Evolutionary conservation across 1,139 yeast species (phyloP), one percentile per base, ranked within the genome.

Genomic region (Blastobotrys proliferans): DNA sequence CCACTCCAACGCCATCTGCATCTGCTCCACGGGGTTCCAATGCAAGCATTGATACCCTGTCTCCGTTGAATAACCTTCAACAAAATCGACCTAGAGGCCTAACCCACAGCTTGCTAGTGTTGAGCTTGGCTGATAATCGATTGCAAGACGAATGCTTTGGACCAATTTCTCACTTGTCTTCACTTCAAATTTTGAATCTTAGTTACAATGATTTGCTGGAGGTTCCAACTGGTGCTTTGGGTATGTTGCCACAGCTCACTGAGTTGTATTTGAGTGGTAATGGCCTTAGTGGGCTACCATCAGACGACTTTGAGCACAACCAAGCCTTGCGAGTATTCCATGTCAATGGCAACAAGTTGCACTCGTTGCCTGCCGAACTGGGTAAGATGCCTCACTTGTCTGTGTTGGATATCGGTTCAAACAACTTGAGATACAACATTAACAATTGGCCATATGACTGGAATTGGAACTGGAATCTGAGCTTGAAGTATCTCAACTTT

Each of bases 401-500:
- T 31, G 82, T 81, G 14, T 72, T 94, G 35, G 99, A 94, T 66
- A 94, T 87, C 14, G 95, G 97, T 2, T 85, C 95, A 3, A 94
- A 94, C 61, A 84, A 81, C 51, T 70, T 94, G 61, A 84, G 90
- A 57, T 92, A 92, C 63, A 92, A 94, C 55, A 87, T 92, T 46
- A 83, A 94, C 11, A 92, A 92, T 61, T 86, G 90, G 78, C 94
- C 94, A 6, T 90, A 87, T 60, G 98, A 92, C 62, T 92, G 97
- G 97, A 92, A 87, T 63, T 94, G 98, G 98, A 83, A 84, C 56
- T 81, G 81, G 71, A 94, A 92, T 59, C 70, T 74, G 44, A 80
- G 81, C 37, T 71, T 94, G 61, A 78, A 73, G 53, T 88, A 84
- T 56, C 74, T 94, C 60, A 92, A 90, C 61, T 81, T 94, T 50